Evolutionary conservation across 352 stramenopile genomes (phyloP), one percentile per base, ranked within the genome.

Genomic region (Globisporangium recalcitrans): DNA sequence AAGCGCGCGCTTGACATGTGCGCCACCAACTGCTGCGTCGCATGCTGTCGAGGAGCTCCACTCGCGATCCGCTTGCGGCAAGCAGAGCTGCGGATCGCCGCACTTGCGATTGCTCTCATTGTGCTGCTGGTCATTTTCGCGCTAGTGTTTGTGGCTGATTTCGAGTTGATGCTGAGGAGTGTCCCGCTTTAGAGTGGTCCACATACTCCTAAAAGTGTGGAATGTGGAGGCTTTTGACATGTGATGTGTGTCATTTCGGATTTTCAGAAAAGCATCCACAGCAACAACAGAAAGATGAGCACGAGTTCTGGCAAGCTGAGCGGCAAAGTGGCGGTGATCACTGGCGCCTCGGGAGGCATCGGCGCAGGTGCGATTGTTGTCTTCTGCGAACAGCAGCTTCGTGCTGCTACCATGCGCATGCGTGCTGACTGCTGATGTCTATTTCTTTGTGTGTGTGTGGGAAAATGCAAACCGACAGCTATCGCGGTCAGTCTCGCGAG

Each of bases 291-390:
- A 14, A 46, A 47, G 24, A 49, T 4, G 21, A 57, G 29, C 7
- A 63, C 19, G 14, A 62, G 40, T 8, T 55, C 34, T 5, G 58
- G 65, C 58, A 42, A 72, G 29, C 71, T 97, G 58, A 65, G 62
- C 13, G 72, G 72, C 40, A 96, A 97, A 68, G 82, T 97, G 53
- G 90, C 79, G 6, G 70, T 97, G 46, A 83, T 97, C 49, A 95
- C 89, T 21, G 91, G 91, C 51, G 91, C 90, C 7, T 95, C 89
- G 0, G 89, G 77, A 10, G 91, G 91, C 40, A 97, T 97, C 58
- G 91, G 92, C 34, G 78, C 78, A 52, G 77, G 74, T 82, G 34
- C 16, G 5, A n/a, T 21, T 9, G 34, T 10, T 16, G 14, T 1
- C 5, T 3, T 44, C 4, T 44, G 21, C 38, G 38, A 4, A 1